phyloP scores from a whole-genome alignment of 2,329 filamentous ascomycete species.

The Hypocrella siamensis region DNA sequence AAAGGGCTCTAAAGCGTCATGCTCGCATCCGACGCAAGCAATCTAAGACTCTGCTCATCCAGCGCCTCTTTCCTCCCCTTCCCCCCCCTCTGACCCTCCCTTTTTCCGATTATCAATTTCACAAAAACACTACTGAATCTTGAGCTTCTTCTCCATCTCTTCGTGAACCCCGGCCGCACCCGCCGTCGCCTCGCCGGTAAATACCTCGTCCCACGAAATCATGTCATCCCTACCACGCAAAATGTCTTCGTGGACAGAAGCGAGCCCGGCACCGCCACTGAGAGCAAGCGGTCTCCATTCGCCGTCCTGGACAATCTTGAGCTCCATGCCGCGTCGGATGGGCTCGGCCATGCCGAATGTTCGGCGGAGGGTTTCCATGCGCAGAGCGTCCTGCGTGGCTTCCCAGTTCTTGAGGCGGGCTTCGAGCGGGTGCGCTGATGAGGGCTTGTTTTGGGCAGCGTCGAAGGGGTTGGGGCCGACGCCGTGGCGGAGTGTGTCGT shows the following conservation, averaged over 20 bases:
- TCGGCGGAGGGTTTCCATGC: conserved; percentile 76
- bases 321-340: conserved; percentile 83
- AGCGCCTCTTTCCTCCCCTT: conserved; percentile 9
- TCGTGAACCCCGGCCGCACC: conserved; percentile 63
- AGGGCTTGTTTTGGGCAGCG: conserved; percentile 26
- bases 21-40: too few relatives aligned
- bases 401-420: conserved; percentile 81
- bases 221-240: conserved; percentile 62
- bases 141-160: conserved; percentile 86
- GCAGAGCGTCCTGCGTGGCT: conserved; percentile 69
- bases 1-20: too few relatives aligned
- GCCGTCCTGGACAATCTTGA: conserved; percentile 69
- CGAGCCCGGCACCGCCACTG: conserved; percentile 37
- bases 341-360: conserved; percentile 89
- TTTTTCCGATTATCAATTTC: neutral
- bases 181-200: conserved; percentile 60
- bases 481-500: conserved; percentile 82
- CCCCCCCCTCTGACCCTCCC: neutral
- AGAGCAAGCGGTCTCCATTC: conserved; percentile 66
- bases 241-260: conserved; percentile 78
- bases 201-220: conserved; percentile 90
- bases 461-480: conserved; percentile 47
- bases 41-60: too few relatives aligned
- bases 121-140: conserved; percentile 40
- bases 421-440: conserved; percentile 72